Base-by-base conservation (phyloP, 2,329 filamentous ascomycete species). In the Penicillium sp. region DNA sequence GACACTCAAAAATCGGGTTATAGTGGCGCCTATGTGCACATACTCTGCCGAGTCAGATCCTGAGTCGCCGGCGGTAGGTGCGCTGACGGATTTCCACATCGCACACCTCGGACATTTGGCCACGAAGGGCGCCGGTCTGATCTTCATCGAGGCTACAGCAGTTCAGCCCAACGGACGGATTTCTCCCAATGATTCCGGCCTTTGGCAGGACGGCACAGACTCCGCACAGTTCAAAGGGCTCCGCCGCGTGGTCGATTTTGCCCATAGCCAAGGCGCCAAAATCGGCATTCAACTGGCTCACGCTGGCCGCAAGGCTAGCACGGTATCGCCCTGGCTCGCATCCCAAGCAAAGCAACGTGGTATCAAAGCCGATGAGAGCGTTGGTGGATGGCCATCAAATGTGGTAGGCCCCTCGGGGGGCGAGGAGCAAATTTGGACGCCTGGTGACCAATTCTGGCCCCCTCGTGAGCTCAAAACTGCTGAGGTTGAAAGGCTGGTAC, bases 231-330 rank as follows among this genome's bases (percentile, higher is more conserved):
- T 91, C 53, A 82, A 79, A 53, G 83, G 83, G 0, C 72, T 95
- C 40, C 54, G 58, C 18, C 79, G 81, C 46, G 78, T 92, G 39
- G 82, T 83, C 34, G 86, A 92, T 54, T 93, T 89, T 55, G 80
- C 85, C 3, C 89, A 95, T 72, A 81, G 79, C 14, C 90, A 95
- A 68, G 80, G 80, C 59, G 83, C 88, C 61, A 84, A 87, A 59
- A 80, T 87, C 40, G 88, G 80, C 38, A 86, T 95, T 57, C 90
- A 95, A 72, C 78, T 95, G 2, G 86, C 76, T 1, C 90, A 95
- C 64, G 89, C 89, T 0, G 90, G 90, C 7, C 68, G 80, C 22
- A 83, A 83, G 58, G 79, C 80, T 1, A 77, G 74, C 50, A 79
- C 75, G 0, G 73, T 80, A 1, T 75, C 80, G 0, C 80, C 80